Conservation (phyloP, 805 yeast species). For the Pichia heedii region DNA sequence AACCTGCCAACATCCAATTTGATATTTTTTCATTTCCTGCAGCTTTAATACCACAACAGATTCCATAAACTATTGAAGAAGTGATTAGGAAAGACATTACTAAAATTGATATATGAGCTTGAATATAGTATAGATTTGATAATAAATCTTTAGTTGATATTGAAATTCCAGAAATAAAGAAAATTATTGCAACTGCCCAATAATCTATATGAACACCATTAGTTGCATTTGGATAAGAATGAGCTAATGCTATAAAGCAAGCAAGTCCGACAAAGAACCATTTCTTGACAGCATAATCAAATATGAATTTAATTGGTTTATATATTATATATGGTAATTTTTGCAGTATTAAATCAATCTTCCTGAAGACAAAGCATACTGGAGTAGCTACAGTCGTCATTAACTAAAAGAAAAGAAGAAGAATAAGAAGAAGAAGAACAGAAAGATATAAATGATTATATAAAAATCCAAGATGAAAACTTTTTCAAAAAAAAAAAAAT, state of each 20-base stretch:
- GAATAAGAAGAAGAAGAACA: neutral
- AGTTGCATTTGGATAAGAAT: slow-evolving; percentile 73
- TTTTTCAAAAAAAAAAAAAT: too few species aligned
- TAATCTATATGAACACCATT: slow-evolving; percentile 78
- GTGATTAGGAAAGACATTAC: slow-evolving; percentile 57
- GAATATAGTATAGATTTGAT: slow-evolving; percentile 64
- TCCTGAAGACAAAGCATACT: neutral
- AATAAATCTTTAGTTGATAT: slow-evolving; percentile 58
- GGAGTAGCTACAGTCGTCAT: slow-evolving; percentile 4
- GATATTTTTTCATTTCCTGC: slow-evolving; percentile 54
- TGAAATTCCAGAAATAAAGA: slow-evolving; percentile 71
- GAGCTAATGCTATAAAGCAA: slow-evolving; percentile 62
- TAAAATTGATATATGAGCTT: slow-evolving; percentile 70
- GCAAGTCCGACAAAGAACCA: slow-evolving; percentile 77
- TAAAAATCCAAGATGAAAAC: too few species aligned
- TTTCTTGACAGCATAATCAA: slow-evolving; percentile 26
- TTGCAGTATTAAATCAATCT: neutral
- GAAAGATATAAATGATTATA: neutral
- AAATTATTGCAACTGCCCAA: slow-evolving; percentile 81
- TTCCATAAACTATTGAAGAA: slow-evolving; percentile 48
- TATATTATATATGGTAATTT: slow-evolving; percentile 2
- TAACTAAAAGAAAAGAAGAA: neutral
- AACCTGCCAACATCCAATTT: slow-evolving; percentile 71
- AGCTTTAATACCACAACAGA: slow-evolving; percentile 54
- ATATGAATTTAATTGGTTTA: neutral